Base-by-base conservation (phyloP, 495 filamentous ascomycete species). In the Lophium mytilinum region DNA sequence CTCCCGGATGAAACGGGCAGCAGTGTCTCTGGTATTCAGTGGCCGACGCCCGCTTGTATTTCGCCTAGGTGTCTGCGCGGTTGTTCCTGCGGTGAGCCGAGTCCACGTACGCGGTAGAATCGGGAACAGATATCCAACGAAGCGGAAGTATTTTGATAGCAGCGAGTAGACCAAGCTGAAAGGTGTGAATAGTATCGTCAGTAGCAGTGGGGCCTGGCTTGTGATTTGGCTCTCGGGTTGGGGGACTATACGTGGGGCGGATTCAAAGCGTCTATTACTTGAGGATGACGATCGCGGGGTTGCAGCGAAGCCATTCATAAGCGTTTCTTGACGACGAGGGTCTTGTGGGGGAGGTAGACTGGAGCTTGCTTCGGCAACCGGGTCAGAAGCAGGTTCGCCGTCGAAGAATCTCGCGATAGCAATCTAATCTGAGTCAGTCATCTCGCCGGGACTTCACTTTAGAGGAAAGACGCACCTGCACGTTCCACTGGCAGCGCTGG, bases 361-460 rank as follows among this genome's bases (percentile, higher is more conserved):
- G 35, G 80, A 60, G 30, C 83, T 78, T 37, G 84, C 80, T 73
- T 89, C 87, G 61, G 88, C 88, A 6, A 92, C 75, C 5, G 82
- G 85, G 66, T 95, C 69, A n/a, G 66, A 88, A 37, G 88, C 80
- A 4, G 85, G 82, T 72, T 97, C 94, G 50, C 94, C 93, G 68
- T 97, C 93, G 68, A 96, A 98, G 81, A 97, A 97, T 66, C 92
- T 92, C 49, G 93, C 80, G 50, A 98, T 88, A 35, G 93, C 93
- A 59, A 97, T 94, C 86, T 98, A 68, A 10, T 30, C 24, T 30
- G 2, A 6, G 24, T 30, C 24, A 30, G 24, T 30, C 24, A 30
- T 30, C 24, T 30, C 6, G 24, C 6, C 24, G 24, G 24, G 24
- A 30, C 24, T 2, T 2, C 24, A 30, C 6, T 30, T 6, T 30